Evolutionary conservation across 305 asterid genomes (phyloP).

Genomic region (Ruellia speciosa): DNA sequence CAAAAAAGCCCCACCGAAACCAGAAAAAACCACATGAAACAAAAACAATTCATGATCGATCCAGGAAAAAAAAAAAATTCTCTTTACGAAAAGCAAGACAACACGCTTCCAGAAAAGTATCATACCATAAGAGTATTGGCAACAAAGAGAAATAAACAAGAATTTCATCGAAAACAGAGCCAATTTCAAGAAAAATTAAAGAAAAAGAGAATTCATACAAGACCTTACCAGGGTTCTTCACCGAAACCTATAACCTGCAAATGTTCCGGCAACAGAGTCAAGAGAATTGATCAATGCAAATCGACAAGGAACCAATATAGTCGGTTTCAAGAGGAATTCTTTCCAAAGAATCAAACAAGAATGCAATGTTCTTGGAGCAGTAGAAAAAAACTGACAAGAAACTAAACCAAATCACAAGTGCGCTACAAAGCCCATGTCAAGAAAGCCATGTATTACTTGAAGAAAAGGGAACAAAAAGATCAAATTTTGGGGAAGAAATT

Average conservation of each 20-base stretch:
- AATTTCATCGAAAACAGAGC: neutral
- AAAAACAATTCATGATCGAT: constrained; percentile 11
- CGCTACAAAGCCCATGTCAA: constrained; percentile 2
- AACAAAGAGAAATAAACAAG: constrained; percentile 1
- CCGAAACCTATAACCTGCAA: constrained; percentile 1
- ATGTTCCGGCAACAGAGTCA: neutral
- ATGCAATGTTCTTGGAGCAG: constrained; percentile 6
- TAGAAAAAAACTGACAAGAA: constrained; percentile 8
- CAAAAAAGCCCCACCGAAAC: neutral
- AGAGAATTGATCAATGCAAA: constrained; percentile 25
- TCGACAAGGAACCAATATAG: neutral
- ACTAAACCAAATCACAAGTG: constrained; percentile 2
- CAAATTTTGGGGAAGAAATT: constrained; percentile 1
- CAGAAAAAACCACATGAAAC: constrained; percentile 2
- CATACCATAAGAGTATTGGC: constrained; percentile 1
- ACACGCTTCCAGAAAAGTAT: neutral
- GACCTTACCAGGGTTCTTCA: constrained; percentile 17
- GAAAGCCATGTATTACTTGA: neutral
- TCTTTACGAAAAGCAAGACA: constrained; percentile 8
- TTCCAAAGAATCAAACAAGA: constrained; percentile 2
- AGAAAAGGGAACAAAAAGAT: neutral
- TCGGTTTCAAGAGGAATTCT: neutral
- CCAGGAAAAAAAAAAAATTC: neutral
- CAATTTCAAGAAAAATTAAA: constrained; percentile 11
- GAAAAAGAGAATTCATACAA: neutral